Base-by-base conservation (phyloP, 495 filamentous ascomycete genomes). In the Stereocaulon alpinum region DNA sequence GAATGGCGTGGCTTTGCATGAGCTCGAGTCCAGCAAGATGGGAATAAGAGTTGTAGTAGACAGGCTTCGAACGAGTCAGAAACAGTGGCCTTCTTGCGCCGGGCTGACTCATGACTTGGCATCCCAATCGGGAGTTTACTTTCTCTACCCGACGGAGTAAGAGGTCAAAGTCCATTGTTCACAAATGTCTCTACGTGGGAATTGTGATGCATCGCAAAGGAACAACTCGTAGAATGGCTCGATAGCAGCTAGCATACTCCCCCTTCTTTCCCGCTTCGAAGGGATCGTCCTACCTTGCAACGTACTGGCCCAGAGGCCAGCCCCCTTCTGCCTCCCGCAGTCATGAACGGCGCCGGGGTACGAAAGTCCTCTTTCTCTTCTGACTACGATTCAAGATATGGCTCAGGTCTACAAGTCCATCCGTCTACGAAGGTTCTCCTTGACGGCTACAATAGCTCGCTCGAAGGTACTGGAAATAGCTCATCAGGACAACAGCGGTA, bases 351-450 rank as follows among this genome's bases (percentile, higher is more conserved):
- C 40, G 68, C 69, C 65, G 73, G 77, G 50, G 59, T 73, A 20
- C 72, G 75, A 48, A 76, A 72, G 49, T 76, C 74, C 56, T 72
- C 69, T 34, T 77, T 76, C 17, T 76, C 77, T 41, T 76, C 60
- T 32, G 57, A 74, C 58, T 73, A 76, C 55, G 76, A 80, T 56
- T 70, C 75, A n/a, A 69, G 72, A 58, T 76, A 76, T 61, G 73
- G 72, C 56, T 67, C 70, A 29, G 71, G 72, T 30, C 65, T 69
- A 17, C 70, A 70, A 40, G 66, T 56, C 10, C 41, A 60, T 29
- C 63, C 60, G 12, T 70, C 68, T 34, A 72, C 73, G 6, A 75
- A 75, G 56, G 65, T 68, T 27, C 69, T 78, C 22, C 68, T 78
- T 24, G 72, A 79, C 37, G 76, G 77, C 48, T 80, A 79, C 61